Base-by-base conservation (phyloP, 768 basidiomycete genomes). In the Cystobasidium ongulense region DNA sequence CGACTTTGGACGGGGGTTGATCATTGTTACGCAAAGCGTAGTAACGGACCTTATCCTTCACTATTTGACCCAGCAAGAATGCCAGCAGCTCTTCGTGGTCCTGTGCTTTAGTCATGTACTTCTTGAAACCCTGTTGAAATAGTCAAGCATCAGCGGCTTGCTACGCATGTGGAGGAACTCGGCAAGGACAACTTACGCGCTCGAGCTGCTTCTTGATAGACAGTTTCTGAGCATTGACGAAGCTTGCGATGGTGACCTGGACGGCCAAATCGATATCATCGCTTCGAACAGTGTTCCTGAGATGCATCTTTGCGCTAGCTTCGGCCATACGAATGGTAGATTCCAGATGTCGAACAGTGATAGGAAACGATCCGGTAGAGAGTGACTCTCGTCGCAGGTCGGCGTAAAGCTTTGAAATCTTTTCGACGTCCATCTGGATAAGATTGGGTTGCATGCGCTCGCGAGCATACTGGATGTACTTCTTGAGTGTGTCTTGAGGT, bases 291-390 rank as follows among this genome's bases (percentile, higher is more conserved):
- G 92, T 97, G 82, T 98, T 95, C 66, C 96, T 86, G 75, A 99
- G 83, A 62, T 94, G 88, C 96, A 99, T 98, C 84, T 95, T 96
- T 27, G 96, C 96, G 79, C 90, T 92, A 17, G 96, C 95, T 82
- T 99, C 96, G 1, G 92, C 87, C 95, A 98, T 98, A 46, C 96
- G 89, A 82, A 99, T 98, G 91, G 96, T 96, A 80, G 92, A 95
- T 83, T 99, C 96, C 73, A 99, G 82, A 80, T 98, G 96, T 72
- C 96, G 91, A 62, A 98, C 90, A 10, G 96, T 99, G 80, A 99
- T 96, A 1, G 96, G 96, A 82, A 91, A 96, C 25, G 95, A 97
- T n/a, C 95, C 95, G 1, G 96, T 99, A 23, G 92, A 92, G 78
- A 92, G 84, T 3, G 95, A 98, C 80, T 99, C 96, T 75, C 93